A percentile compares a stretch with the other conserved stretches of the same genome.
Conservation (phyloP, 1,284 basidiomycete species). For the Boletus smithii region DNA sequence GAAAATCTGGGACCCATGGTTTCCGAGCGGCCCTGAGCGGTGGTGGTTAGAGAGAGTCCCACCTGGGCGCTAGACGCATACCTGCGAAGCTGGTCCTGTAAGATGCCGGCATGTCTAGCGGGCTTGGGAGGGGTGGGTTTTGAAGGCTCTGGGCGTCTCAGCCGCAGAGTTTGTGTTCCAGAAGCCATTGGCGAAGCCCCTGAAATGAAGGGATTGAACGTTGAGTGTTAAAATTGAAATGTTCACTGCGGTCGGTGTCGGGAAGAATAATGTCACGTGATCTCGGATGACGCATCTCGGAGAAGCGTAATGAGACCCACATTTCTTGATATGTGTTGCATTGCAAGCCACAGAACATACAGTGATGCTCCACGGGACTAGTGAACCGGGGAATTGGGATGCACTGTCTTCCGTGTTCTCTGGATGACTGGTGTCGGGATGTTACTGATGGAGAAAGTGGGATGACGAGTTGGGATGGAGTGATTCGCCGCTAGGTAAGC, state of each 20-base stretch:
- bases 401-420: not conserved
- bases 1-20: constrained; percentile 83
- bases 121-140: constrained; percentile 33
- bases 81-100: constrained; percentile 77
- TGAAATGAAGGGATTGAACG: not conserved
- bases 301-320: too few species aligned
- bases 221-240: not conserved
- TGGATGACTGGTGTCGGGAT: constrained; percentile 1
- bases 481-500: constrained; percentile 31
- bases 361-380: not conserved
- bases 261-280: constrained; percentile 22
- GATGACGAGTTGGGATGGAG: constrained; percentile 17
- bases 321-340: not conserved
- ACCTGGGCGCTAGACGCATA: constrained; percentile 24
- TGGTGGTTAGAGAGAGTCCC: constrained; percentile 13
- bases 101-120: constrained; percentile 57
- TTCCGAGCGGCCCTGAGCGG: constrained; percentile 54
- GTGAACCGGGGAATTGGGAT: not conserved
- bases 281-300: not conserved
- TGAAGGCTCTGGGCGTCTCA: constrained; percentile 49
- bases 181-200: constrained; percentile 25
- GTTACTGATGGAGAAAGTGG: constrained; percentile 11
- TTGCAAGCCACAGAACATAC: not conserved
- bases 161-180: constrained; percentile 51
- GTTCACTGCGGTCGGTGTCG: too few species aligned